Evolutionary conservation across 257 asterid genomes (phyloP).

Genomic region (Leonotis leonurus): DNA sequence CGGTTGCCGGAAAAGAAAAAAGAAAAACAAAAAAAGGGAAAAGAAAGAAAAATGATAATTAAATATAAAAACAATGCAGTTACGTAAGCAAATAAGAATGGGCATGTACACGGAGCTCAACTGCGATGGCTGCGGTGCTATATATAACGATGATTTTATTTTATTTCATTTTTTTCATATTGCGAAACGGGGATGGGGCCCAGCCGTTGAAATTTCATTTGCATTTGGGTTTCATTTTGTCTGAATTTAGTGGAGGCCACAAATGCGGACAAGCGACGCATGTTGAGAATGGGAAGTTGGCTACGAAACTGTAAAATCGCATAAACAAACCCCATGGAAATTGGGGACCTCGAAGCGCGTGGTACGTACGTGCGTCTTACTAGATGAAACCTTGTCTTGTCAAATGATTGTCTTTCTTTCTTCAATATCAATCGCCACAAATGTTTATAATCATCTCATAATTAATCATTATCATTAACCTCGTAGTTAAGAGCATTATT

Average conservation of each 20-base stretch:
- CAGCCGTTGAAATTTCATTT: conserved; percentile 38
- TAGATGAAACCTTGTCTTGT: conserved; percentile 1
- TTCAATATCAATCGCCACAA: neutral
- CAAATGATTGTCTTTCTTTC: neutral
- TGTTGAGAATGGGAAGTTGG: conserved; percentile 25
- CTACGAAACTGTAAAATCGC: conserved; percentile 26
- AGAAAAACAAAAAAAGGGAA: neutral
- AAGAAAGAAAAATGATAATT: neutral
- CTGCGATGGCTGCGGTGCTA: conserved; percentile 28
- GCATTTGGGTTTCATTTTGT: conserved; percentile 70
- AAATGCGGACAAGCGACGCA: conserved; percentile 25
- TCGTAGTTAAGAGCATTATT: too few species aligned
- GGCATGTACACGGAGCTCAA: conserved; percentile 16
- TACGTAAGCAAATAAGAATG: conserved; percentile 11
- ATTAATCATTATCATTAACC: neutral
- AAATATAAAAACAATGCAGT: neutral
- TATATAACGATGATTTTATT: conserved; percentile 58
- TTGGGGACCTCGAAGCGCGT: conserved; percentile 2
- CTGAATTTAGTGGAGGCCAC: conserved; percentile 37
- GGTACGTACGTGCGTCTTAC: neutral
- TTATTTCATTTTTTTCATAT: too few species aligned
- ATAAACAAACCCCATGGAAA: neutral
- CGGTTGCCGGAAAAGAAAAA: conserved; percentile 27
- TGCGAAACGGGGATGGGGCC: conserved; percentile 22
- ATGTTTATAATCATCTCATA: neutral